phyloP scores from a whole-genome alignment of 176 grass and related monocot genomes.

The Thinopyrum elongatum region DNA sequence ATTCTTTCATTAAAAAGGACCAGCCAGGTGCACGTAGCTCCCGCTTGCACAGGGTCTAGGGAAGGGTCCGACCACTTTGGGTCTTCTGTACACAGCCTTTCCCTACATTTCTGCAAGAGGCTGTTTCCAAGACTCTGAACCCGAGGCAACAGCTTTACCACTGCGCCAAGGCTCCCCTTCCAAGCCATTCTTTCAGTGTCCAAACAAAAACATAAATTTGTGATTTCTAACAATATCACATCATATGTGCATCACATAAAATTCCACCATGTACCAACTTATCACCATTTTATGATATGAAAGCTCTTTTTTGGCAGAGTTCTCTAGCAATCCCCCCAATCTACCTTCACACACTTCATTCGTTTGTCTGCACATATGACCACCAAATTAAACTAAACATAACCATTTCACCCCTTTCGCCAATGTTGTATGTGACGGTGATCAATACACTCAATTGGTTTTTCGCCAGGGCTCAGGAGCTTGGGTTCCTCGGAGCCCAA shows the following conservation, averaged over 20 bases:
- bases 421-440: too few species aligned
- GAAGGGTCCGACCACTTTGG: too few species aligned
- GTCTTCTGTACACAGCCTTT: too few species aligned
- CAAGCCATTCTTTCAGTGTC: neutral
- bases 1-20: neutral
- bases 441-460: too few species aligned
- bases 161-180: too few species aligned
- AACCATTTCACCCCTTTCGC: neutral
- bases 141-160: too few species aligned
- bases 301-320: neutral
- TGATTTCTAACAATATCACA: neutral
- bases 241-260: neutral
- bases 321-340: neutral
- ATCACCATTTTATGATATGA: slow-evolving; percentile 21
- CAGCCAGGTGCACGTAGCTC: too few species aligned
- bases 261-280: neutral
- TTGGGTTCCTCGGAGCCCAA: too few species aligned
- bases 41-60: too few species aligned
- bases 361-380: neutral
- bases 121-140: too few species aligned
- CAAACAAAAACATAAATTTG: slow-evolving; percentile 16
- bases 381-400: neutral
- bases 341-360: neutral
- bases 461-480: too few species aligned
- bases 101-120: too few species aligned